Base-by-base conservation (phyloP, 345 rosid genomes). In the Dipteronia dyeriana region DNA sequence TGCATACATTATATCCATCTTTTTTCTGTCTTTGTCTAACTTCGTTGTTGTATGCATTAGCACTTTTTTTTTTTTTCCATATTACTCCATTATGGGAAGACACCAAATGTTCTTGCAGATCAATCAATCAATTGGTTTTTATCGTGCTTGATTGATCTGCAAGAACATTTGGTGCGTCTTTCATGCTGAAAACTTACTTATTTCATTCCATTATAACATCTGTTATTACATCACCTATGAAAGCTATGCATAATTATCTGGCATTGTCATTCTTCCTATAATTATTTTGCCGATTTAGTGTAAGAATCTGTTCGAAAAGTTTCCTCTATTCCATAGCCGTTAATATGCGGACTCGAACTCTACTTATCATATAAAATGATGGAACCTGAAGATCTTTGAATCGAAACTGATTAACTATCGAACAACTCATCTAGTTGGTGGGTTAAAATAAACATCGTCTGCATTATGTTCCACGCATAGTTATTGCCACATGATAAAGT, bases 401-500 rank as follows among this genome's bases (percentile, higher is more conserved):
- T 23, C 53, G 41, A 29, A 29, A 63, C 47, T 29, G 73, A 47
- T 16, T 9, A 23, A 25, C 26, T 47, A 13, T 3, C 26, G 11
- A 67, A 23, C 23, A 26, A 16, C 25, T 70, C 9, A 25, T 26
- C 38, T 45, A 63, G 63, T 45, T 73, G 54, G 53, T 26, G 11
- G 22, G 43, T 31, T 34, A 39, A 63, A 76, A 49, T 19, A 7
- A 19, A 66, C 26, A 62, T 20, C 19, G 20, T 60, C 11, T 64
- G 54, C 25, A 57, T 39, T 60, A 47, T 1, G 41, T 74, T 62
- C 54, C 38, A n/a, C 43, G 63, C 16, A 26, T 51, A 16, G 23
- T 67, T 68, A 13, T 82, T 25, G 43, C 59, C 72, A 54, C 59
- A 51, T 13, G 63, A 78, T 65, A 38, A 39, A 39, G 7, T 49